A percentile compares a stretch with the other conserved stretches of the same genome.
Conservation (phyloP, 2,329 filamentous ascomycete genomes). For the Camptophora hylomeconis region DNA sequence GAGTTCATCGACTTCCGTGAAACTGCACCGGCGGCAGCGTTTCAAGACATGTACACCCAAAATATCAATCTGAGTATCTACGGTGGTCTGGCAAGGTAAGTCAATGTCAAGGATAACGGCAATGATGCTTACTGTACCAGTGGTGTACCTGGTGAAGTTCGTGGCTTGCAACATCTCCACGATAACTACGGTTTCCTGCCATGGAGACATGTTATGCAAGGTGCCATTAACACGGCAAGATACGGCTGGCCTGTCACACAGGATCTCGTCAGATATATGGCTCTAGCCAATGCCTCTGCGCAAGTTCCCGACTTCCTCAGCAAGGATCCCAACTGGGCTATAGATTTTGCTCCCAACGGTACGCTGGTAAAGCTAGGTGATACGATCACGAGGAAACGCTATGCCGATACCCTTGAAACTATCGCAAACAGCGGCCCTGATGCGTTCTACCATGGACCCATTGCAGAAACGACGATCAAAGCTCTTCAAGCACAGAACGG, state of each 20-base stretch:
- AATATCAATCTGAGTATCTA: slow-evolving; percentile 53
- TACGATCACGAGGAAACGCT: slow-evolving; percentile 65
- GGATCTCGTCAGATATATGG: slow-evolving; percentile 66
- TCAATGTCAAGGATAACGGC: not conserved
- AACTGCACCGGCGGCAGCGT: slow-evolving; percentile 68
- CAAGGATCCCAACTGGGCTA: slow-evolving; percentile 64
- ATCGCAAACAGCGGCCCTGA: slow-evolving; percentile 63
- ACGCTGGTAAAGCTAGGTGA: slow-evolving; percentile 59
- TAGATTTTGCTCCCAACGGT: slow-evolving; percentile 80
- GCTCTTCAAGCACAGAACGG: slow-evolving; percentile 58
- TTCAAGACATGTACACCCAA: slow-evolving; percentile 70
- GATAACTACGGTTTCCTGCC: slow-evolving; percentile 44
- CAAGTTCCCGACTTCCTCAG: slow-evolving; percentile 52
- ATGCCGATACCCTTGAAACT: slow-evolving; percentile 63
- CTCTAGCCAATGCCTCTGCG: slow-evolving; percentile 30
- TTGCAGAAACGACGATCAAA: slow-evolving; percentile 61
- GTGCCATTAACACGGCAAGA: slow-evolving; percentile 60
- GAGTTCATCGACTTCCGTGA: slow-evolving; percentile 87
- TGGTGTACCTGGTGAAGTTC: slow-evolving; percentile 47
- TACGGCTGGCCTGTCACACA: slow-evolving; percentile 60
- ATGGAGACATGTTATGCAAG: slow-evolving; percentile 60
- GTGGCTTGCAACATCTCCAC: slow-evolving; percentile 69
- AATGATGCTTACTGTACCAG: slow-evolving; percentile 21
- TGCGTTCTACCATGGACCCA: slow-evolving; percentile 59
- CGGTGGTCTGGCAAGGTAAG: slow-evolving; percentile 55